phyloP scores from a whole-genome alignment of 768 basidiomycete species.

The Hygrocybe punicea region DNA sequence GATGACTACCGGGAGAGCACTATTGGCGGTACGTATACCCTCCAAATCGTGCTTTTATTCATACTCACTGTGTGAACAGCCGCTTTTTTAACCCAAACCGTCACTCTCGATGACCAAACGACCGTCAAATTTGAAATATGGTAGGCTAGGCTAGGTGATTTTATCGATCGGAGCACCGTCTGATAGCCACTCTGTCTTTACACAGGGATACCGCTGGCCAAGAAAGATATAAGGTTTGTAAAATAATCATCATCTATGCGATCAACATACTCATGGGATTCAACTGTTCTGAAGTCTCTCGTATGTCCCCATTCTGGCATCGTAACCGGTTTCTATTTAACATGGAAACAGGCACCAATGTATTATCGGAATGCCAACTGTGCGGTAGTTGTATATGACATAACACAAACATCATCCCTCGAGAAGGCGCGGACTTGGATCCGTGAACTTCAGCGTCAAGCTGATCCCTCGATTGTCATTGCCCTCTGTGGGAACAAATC shows the following conservation, averaged over 20 bases:
- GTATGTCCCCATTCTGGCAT: conserved; percentile 27
- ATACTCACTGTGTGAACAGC: conserved; percentile 45
- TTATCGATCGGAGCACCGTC: conserved; percentile 2
- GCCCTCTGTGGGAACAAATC: conserved; percentile 95
- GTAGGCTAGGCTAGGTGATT: conserved; percentile 52
- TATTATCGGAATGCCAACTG: conserved; percentile 95
- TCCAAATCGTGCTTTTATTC: not conserved
- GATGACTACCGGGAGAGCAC: conserved; percentile 95
- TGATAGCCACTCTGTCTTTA: conserved; percentile 2
- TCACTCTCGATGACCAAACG: conserved; percentile 82
- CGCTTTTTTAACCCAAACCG: conserved; percentile 97
- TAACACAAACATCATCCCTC: conserved; percentile 86
- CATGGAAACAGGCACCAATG: conserved; percentile 76
- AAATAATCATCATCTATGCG: conserved; percentile 8
- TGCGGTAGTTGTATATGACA: conserved; percentile 94
- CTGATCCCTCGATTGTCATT: conserved; percentile 95
- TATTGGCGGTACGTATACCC: conserved; percentile 63
- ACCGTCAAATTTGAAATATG: conserved; percentile 98
- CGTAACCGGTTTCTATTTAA: conserved; percentile 9
- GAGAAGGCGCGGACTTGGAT: conserved; percentile 98
- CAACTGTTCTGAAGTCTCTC: conserved; percentile 32
- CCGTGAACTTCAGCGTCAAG: conserved; percentile 93
- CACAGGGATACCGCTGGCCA: conserved; percentile 92
- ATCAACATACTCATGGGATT: conserved; percentile 13
- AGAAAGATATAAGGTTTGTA: conserved; percentile 83